Evolutionary conservation across 345 rosid genomes (phyloP), one percentile per base, ranked within the genome.

Genomic region (Eucalyptus tenuipes): DNA sequence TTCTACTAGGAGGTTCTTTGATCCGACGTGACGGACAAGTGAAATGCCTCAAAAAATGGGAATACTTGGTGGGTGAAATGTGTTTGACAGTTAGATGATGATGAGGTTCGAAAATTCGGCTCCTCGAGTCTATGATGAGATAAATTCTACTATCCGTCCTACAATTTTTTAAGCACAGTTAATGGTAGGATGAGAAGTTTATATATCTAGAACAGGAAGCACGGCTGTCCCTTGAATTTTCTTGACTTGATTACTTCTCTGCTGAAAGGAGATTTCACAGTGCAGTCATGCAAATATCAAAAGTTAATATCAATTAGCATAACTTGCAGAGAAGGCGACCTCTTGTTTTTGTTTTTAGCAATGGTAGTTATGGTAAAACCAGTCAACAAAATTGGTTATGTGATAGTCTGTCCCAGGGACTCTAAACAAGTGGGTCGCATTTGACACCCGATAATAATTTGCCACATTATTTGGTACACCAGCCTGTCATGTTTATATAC

Each of bases 361-460:
- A 1, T 75, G 27, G 27, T 75, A 37, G 1, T 75, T 75, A 37
- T 37, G 45, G 45, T 20, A 37, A 75, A 75, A 20, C 27, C 47
- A 75, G 82, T 37, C 82, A 75, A 75, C 14, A 75, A 75, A 75
- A 37, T 75, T 37, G 82, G 82, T 37, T 37, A 75, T 37, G 82
- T 6, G 27, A 75, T 75, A 10, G 45, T 75, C 82, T 3, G 82
- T 75, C 14, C 27, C 0, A 0, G 45, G 45, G 82, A 37, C 82
- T 75, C 18, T 37, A 75, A 75, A 18, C 82, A 37, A 37, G 14
- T 37, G 47, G 82, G 27, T 71, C 2, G 25, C 27, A 37, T 75
- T 75, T 6, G 47, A 75, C 47, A 75, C 47, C 82, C 0, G 0
- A 7, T 40, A 18, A 33, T 0, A 71, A 0, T 75, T 24, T 75